These are phyloP conservation scores for Fonsecaea erecta DNA, from an alignment of 2,329 filamentous ascomycete species.

Conservation along the genomic window DNA sequence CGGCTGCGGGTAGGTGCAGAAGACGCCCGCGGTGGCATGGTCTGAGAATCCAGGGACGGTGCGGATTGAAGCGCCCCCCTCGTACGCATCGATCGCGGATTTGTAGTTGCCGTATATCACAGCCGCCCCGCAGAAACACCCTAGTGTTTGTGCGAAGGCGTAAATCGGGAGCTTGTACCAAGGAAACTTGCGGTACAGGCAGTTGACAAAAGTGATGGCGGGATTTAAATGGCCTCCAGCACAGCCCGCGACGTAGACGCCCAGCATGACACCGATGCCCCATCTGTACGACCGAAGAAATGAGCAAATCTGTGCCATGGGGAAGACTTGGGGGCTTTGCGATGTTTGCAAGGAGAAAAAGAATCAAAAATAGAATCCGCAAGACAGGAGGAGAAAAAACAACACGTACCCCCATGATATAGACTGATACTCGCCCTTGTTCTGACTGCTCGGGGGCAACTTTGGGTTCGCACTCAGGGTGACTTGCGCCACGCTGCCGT, in stretches of 20 bases:
- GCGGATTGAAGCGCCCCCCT: slow-evolving; percentile 61
- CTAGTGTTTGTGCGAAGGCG: slow-evolving; percentile 63
- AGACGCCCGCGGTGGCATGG: slow-evolving; percentile 66
- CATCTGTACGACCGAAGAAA: slow-evolving; percentile 37
- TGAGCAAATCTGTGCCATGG: not conserved
- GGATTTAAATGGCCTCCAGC: slow-evolving; percentile 66
- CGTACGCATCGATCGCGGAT: slow-evolving; percentile 63
- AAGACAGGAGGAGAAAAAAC: no score
- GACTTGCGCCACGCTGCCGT: slow-evolving; percentile 67
- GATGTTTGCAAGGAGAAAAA: no score
- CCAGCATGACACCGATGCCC: slow-evolving; percentile 66
- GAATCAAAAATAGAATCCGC: slow-evolving; percentile 26
- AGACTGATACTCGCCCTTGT: slow-evolving; percentile 46
- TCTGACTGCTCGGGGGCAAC: slow-evolving; percentile 34
- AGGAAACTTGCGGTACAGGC: slow-evolving; percentile 62
- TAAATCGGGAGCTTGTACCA: slow-evolving; percentile 69
- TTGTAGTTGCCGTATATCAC: slow-evolving; percentile 63
- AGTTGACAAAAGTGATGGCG: slow-evolving; percentile 68
- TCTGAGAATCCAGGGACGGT: slow-evolving; percentile 60
- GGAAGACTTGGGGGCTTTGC: not conserved
- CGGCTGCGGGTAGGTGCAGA: slow-evolving; percentile 68
- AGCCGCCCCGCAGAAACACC: slow-evolving; percentile 62
- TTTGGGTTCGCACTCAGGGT: slow-evolving; percentile 51
- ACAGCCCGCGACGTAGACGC: slow-evolving; percentile 63
- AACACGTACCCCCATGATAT: slow-evolving; percentile 47